Base-by-base conservation (phyloP, 768 basidiomycete species). In the Fibroporia radiculosa region DNA sequence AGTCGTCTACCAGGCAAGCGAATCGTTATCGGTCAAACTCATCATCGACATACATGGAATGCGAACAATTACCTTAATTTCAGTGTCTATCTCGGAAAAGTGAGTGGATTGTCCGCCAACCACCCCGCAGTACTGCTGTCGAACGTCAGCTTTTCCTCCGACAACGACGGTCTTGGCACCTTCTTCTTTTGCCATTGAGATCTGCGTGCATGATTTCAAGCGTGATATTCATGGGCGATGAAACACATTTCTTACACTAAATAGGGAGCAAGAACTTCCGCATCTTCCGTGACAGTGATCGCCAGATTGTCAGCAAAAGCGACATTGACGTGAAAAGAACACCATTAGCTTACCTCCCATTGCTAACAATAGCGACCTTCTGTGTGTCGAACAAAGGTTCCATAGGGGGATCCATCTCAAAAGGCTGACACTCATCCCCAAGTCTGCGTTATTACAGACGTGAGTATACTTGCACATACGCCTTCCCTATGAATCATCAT, bases 21-120 rank as follows among this genome's bases (percentile, higher is more conserved):
- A n/a, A n/a, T n/a, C 27, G 44, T 14, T 33, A 42, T 20, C n/a
- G 38, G 18, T 5, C 20, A 8, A 16, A 35, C 19, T 26, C n/a
- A n/a, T n/a, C n/a, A 32, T 31, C n/a, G 29, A 8, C 34, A 35
- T 35, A n/a, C 34, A 35, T 19, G 20, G n/a, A 31, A 31, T 31
- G n/a, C n/a, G 10, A 31, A n/a, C 8, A 31, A 31, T 31, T 31
- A 76, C 74, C 69, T 78, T 80, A 48, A 79, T 66, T 56, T 79
- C 72, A 11, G 75, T 76, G 54, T 80, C 77, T 10, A 80, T 74
- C n/a, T 66, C 70, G 1, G 72, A 67, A 56, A 74, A 80, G 50
- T 73, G 71, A 1, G 73, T 72, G 3, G 75, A 77, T 59, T 82
- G 75, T 0, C 78, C 78, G n/a, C 77, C 78, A 24, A 80, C 78